These are phyloP conservation scores for Yamadazyma sp. DNA, from an alignment of 1,139 yeast species.

Conservation along the genomic window DNA sequence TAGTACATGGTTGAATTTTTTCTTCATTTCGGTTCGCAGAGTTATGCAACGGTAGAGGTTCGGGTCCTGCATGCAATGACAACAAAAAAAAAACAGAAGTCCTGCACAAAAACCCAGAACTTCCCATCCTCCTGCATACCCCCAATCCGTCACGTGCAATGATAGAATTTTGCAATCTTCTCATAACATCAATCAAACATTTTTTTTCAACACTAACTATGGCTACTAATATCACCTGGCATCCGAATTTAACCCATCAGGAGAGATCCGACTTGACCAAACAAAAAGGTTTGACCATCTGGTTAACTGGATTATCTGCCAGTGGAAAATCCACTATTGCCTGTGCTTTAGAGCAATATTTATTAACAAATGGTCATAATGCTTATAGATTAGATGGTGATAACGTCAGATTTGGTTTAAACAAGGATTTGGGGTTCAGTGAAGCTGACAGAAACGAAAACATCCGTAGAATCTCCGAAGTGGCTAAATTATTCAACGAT, in stretches of 20 bases:
- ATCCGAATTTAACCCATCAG: conserved; percentile 77
- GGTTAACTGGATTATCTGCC: conserved; percentile 95
- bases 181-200: conserved; percentile 1
- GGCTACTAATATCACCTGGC: conserved; percentile 98
- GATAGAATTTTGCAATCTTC: conserved; percentile 10
- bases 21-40: not conserved
- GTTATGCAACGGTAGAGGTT: no score
- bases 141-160: conserved; percentile 9
- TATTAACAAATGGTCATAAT: conserved; percentile 64
- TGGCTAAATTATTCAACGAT: conserved; percentile 86
- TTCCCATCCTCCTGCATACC: no score
- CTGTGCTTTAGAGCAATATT: conserved; percentile 83
- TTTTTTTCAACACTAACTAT: conserved; percentile 30
- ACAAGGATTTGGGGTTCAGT: conserved; percentile 90
- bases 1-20: conserved; percentile 61
- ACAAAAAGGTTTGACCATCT: conserved; percentile 86
- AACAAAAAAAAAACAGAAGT: no score
- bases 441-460: conserved; percentile 92
- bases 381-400: conserved; percentile 94
- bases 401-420: conserved; percentile 88
- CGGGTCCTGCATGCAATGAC: no score
- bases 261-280: conserved; percentile 73
- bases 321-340: conserved; percentile 96
- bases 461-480: conserved; percentile 92
- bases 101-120: no score